phyloP scores from a whole-genome alignment of 768 basidiomycete genomes.

The Podaxis sp. region DNA sequence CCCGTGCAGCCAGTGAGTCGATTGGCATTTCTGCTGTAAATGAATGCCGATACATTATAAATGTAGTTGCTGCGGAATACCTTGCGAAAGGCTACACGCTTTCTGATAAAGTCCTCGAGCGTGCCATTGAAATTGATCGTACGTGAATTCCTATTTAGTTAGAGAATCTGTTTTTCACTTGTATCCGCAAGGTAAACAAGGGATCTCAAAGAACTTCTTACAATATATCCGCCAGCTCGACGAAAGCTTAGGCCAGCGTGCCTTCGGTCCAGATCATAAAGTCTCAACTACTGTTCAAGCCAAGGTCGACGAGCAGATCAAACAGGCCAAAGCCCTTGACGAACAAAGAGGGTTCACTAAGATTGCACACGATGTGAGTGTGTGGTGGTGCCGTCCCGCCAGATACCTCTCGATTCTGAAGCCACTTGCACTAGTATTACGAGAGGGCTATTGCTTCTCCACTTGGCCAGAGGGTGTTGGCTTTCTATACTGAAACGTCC shows the following conservation, averaged over 20 bases:
- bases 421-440: constrained; percentile 61
- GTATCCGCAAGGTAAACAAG: constrained; percentile 63
- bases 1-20: constrained; percentile 74
- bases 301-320: constrained; percentile 59
- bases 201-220: constrained; percentile 87
- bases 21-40: no score
- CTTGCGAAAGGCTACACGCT: constrained; percentile 87
- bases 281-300: constrained; percentile 71
- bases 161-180: not conserved
- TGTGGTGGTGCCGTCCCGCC: not conserved
- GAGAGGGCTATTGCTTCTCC: constrained; percentile 71
- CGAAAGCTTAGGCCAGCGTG: constrained; percentile 61
- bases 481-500: constrained; percentile 85
- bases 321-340: constrained; percentile 74
- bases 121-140: constrained; percentile 82
- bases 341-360: constrained; percentile 78
- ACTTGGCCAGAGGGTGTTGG: constrained; percentile 69
- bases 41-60: not conserved
- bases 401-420: not conserved
- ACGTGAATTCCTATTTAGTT: constrained; percentile 3
- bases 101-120: constrained; percentile 74
- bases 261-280: constrained; percentile 81
- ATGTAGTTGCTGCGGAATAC: constrained; percentile 86
- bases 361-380: constrained; percentile 62
- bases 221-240: constrained; percentile 76